Conservation (phyloP, 441 rosid genomes). For the Pelargonium citronellum region DNA sequence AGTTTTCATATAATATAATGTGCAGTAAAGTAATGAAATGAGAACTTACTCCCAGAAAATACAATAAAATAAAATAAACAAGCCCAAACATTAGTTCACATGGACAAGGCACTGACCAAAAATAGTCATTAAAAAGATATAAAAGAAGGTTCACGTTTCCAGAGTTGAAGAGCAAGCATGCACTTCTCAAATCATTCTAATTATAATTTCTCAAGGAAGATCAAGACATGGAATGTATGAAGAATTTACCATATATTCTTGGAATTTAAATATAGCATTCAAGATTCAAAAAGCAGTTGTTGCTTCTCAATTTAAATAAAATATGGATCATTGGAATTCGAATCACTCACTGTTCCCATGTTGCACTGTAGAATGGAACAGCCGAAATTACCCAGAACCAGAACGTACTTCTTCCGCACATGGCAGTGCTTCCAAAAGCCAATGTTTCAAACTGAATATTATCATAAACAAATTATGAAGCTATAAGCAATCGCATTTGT, state of each 20-base stretch:
- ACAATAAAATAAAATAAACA: slow-evolving; percentile 2
- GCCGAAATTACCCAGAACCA: slow-evolving; percentile 97
- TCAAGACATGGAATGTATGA: not conserved
- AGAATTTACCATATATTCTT: not conserved
- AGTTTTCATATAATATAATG: slow-evolving; percentile 7
- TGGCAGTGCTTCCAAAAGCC: slow-evolving; percentile 93
- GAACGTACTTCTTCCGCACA: slow-evolving; percentile 84
- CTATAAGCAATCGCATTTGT: slow-evolving; percentile 6
- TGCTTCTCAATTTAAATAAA: not conserved
- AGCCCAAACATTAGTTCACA: not conserved
- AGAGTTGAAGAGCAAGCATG: slow-evolving; percentile 4
- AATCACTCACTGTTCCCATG: slow-evolving; percentile 91
- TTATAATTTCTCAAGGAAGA: not conserved
- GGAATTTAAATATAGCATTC: not conserved
- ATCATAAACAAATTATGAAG: slow-evolving; percentile 17
- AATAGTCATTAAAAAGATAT: not conserved
- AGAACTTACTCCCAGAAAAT: not conserved
- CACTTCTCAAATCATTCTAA: not conserved
- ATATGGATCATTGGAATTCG: slow-evolving; percentile 1
- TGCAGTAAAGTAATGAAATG: not conserved
- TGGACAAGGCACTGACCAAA: not conserved
- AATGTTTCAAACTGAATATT: slow-evolving; percentile 61
- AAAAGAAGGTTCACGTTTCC: not conserved
- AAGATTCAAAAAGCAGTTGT: not conserved
- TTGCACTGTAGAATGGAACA: slow-evolving; percentile 80